Conservation (phyloP, 768 basidiomycete genomes). For the Hericium coralloides region DNA sequence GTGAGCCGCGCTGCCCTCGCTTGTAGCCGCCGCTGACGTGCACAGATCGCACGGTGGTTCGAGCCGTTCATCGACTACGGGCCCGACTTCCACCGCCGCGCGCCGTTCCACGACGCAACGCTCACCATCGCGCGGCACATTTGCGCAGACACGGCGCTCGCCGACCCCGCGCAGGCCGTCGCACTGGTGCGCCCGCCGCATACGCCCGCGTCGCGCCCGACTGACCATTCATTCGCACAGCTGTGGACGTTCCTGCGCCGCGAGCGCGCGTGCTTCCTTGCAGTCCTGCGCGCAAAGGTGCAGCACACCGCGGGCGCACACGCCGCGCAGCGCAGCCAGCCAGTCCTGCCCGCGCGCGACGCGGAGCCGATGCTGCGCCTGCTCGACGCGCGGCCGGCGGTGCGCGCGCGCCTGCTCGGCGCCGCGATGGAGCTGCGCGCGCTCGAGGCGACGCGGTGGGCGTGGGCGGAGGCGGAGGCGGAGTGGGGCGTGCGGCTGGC, state of each 20-base stretch:
- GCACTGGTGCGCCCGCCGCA: not conserved
- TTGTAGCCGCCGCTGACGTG: not conserved
- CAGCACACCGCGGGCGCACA: not conserved
- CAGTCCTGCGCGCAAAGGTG: not conserved
- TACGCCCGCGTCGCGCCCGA: not conserved
- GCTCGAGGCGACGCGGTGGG: not conserved
- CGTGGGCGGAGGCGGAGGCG: not conserved
- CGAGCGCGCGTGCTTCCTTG: not conserved
- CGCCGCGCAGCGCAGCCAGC: not conserved
- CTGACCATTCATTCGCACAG: not conserved
- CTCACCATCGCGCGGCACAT: slow-evolving; percentile 1
- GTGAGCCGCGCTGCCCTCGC: not conserved
- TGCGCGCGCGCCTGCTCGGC: not conserved
- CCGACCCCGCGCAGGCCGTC: not conserved
- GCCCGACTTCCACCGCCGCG: not conserved
- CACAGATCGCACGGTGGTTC: slow-evolving; percentile 7
- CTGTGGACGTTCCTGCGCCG: not conserved
- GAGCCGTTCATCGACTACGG: slow-evolving; percentile 8
- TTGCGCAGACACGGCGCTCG: not conserved
- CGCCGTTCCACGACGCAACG: slow-evolving; percentile 5
- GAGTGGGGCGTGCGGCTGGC: not conserved
- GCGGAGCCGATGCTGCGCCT: not conserved
- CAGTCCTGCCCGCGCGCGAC: not conserved
- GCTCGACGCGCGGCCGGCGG: not conserved
- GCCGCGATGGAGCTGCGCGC: not conserved